A percentile compares a stretch with the other conserved stretches of the same genome.
These are phyloP conservation scores for Cichorium intybus DNA, from an alignment of 140 eudicot genomes.

Conservation along the genomic window DNA sequence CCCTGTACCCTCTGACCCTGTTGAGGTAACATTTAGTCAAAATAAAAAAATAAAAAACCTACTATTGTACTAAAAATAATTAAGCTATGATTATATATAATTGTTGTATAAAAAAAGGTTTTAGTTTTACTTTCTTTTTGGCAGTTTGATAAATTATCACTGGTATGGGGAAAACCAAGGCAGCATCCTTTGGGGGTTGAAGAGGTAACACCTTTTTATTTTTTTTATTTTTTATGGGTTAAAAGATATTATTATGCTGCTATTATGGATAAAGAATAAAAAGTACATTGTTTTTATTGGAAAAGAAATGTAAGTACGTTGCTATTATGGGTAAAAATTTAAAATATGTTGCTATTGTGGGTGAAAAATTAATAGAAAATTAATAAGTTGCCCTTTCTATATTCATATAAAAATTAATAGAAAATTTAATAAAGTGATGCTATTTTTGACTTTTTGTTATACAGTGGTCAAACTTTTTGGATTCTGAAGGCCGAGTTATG, in stretches of 20 bases:
- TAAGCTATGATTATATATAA: no score
- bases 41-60: not conserved
- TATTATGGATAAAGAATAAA: no score
- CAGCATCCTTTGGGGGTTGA: slow-evolving; percentile 74
- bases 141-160: slow-evolving; percentile 77
- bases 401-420: not conserved
- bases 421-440: not conserved
- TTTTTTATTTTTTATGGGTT: not conserved
- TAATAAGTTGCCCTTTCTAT: not conserved
- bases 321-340: not conserved
- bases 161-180: slow-evolving; percentile 96
- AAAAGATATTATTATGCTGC: no score
- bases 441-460: slow-evolving; percentile 9
- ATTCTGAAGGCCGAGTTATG: slow-evolving; percentile 75
- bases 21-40: slow-evolving; percentile 54
- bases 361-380: not conserved
- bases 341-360: not conserved
- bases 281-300: no score
- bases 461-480: slow-evolving; percentile 86
- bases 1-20: slow-evolving; percentile 70
- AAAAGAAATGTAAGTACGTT: no score
- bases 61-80: no score
- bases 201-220: slow-evolving; percentile 53
- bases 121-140: not conserved
- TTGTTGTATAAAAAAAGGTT: no score